Base-by-base conservation (phyloP, 805 yeast genomes). In the Candida berthetii region DNA sequence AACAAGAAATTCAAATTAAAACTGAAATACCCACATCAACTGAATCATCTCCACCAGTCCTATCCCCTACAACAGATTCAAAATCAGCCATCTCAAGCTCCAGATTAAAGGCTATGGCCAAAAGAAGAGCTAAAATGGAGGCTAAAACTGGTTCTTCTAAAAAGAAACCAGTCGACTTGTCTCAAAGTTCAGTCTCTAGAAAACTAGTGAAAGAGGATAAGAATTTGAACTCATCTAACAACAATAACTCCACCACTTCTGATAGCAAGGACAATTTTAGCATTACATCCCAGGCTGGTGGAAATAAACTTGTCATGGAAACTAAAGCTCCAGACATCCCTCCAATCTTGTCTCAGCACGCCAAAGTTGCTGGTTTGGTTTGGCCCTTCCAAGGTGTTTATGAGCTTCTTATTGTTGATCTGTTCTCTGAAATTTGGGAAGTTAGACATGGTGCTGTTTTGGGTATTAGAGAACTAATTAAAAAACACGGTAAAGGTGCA, bases 371-470 rank as follows among this genome's bases (percentile, higher is more conserved):
- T 1, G 87, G 86, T 5, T 69, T 82, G 32, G 83, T 86, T 1
- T 93, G 98, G 97, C 95, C 88, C 41, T 87, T 90, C 52, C 96
- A 90, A 68, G 96, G 96, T 16, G 82, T 91, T 11, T 89, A 83
- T 61, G 97, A 87, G 57, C 66, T 89, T 18, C 63, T 93, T 31
- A 65, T 88, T 45, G 78, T 78, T 32, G 96, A 89, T 52, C 64
- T 93, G 44, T 87, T 87, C 57, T 81, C 82, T 46, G 95, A 87
- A 33, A 71, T 72, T 35, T 93, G 99, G 99, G 98, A 93, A 64
- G 72, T 82, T 14, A 77, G 99, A 51, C 99, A 93, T 63, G 99
- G 99, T 29, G 89, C 97, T 0, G 85, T 95, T 3, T 71, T 93
- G 53, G 98, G 98, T 0, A 66, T 93, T 31, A 72, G 98, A 57